These are phyloP conservation scores for Sporobolomyces pararoseus DNA, from an alignment of 768 basidiomycete genomes.

Conservation along the genomic window DNA sequence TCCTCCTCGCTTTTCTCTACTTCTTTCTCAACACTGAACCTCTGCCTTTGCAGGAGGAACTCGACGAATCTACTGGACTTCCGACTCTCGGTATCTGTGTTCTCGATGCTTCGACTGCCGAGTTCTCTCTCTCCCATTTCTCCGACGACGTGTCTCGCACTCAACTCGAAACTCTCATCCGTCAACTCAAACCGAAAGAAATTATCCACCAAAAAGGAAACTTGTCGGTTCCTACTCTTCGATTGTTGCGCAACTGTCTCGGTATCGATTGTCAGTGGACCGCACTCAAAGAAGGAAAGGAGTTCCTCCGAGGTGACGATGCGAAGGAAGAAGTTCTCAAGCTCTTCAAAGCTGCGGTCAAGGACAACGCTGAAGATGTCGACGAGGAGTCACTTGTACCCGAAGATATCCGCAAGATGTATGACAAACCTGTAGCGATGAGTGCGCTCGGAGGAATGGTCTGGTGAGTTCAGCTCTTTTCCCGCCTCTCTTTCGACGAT, in stretches of 20 bases:
- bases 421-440: constrained; percentile 63
- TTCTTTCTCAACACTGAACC: not conserved
- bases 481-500: not conserved
- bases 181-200: constrained; percentile 62
- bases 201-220: constrained; percentile 62
- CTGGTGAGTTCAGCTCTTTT: constrained; percentile 58
- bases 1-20: not conserved
- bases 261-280: constrained; percentile 85
- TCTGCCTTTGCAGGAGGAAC: constrained; percentile 25
- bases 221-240: constrained; percentile 73
- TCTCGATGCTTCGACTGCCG: constrained; percentile 88
- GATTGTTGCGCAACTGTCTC: constrained; percentile 74
- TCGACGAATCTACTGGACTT: constrained; percentile 23
- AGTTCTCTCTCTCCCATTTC: constrained; percentile 85
- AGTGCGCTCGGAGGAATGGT: constrained; percentile 87
- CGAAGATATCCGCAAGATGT: constrained; percentile 69
- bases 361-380: constrained; percentile 46
- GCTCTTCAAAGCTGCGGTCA: constrained; percentile 54
- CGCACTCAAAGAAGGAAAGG: constrained; percentile 65
- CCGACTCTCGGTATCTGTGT: constrained; percentile 77
- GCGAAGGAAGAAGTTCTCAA: constrained; percentile 65
- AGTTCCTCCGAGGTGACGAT: constrained; percentile 73
- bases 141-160: constrained; percentile 90
- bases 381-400: constrained; percentile 58
- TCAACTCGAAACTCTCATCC: constrained; percentile 83